Evolutionary conservation across 306 rosid species (phyloP), one percentile per base, ranked within the genome.

Genomic region (Pachyrhizus erosus): DNA sequence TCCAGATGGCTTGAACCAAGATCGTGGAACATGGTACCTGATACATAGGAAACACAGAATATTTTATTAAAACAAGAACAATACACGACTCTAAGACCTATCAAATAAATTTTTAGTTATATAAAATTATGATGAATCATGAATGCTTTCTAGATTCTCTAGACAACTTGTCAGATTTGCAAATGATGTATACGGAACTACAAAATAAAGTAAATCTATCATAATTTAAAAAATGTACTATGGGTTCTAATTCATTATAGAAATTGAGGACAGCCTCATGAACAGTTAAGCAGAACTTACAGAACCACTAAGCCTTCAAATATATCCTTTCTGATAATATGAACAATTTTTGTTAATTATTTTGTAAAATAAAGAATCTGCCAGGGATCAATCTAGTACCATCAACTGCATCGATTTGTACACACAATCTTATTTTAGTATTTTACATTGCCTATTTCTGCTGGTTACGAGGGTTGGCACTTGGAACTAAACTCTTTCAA

Each of bases 21-120:
- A 93, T 75, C 98, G 82, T 48, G 99, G 99, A 86, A 95, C 92
- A 73, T 95, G 99, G 82, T 95, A 95, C 99, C 99, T 95, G 82
- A 37, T 65, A 52, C 82, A 81, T 17, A 58, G 82, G 73, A 78
- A 68, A 70, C 3, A 26, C 20, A 61, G 5, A 67, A 33, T 39
- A 34, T 58, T 34, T 68, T 34, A 48, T 51, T 24, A 70, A 34
- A 80, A 26, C 67, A 76, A 80, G 5, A 17, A 74, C 61, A 39
- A 39, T 46, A 6, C 9, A n/a, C 10, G 45, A 39, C 65, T 48
- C 31, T 7, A 5, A 20, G 52, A 82, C 12, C 52, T 68, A 29
- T 49, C 21, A 51, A 51, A 60, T 49, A 78, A 64, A 14, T 29
- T 51, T 51, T 13, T 66, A 75, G 40, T 52, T 64, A 21, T 66